Base-by-base conservation (phyloP, 805 yeast species). In the Candida silvatica region DNA sequence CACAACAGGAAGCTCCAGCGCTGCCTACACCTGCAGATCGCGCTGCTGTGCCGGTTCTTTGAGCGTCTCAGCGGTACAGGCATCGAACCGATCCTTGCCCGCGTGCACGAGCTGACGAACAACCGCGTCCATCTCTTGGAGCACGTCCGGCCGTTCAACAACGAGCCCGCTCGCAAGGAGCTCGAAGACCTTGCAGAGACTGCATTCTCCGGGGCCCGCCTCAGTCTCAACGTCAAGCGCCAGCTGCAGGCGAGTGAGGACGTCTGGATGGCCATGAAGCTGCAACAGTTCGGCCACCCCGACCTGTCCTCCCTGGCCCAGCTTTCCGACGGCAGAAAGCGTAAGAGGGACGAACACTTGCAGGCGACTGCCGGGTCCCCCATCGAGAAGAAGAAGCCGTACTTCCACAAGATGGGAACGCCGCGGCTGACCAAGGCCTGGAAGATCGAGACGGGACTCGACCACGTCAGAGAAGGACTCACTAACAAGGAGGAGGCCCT, bases 211-310 rank as follows among this genome's bases (percentile, higher is more conserved):
- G n/a, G n/a, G n/a, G n/a, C n/a, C n/a, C n/a, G n/a, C n/a, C n/a
- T n/a, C n/a, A n/a, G n/a, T n/a, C 12, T 22, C 11, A 22, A 22
- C 12, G 11, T 8, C 24, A 12, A 22, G 24, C 24, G 24, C 12
- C 24, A 22, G 12, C 11, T 12, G 12, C 12, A 8, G 24, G 12
- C 24, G 12, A 22, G 24, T 22, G 59, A 54, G 31, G 15, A 38
- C 24, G 42, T 47, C 9, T 58, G 59, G 56, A 38, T 46, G 5
- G 35, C 36, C 2, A 44, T 58, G 47, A 58, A 58, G 42, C 31
- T 56, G 33, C 48, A 47, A 31, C 45, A 42, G 29, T 57, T 56
- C 35, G 46, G 40, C 23, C 55, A 52, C 34, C 53, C 52, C 11
- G 36, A 40, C 14, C n/a, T 52, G 19, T 27, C 27, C 2, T 37